phyloP scores from a whole-genome alignment of 2,329 filamentous ascomycete species.

The Colletotrichum plurivorum region DNA sequence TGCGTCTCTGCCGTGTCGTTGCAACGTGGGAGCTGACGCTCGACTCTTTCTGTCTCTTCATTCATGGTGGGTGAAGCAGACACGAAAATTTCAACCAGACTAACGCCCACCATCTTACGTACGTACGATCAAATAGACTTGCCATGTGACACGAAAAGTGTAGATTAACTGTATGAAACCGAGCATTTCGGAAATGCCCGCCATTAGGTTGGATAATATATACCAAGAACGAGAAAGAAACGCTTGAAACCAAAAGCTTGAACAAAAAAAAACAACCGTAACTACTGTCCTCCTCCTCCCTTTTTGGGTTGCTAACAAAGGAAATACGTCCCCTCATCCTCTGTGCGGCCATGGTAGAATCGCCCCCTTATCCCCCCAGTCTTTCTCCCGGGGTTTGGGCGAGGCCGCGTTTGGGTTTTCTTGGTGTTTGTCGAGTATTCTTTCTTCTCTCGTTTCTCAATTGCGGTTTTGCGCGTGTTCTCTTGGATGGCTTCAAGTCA shows the following conservation, averaged over 20 bases:
- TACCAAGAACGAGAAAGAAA: background rate
- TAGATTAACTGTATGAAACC: no score
- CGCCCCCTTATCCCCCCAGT: slow-evolving; percentile 26
- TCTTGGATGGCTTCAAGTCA: background rate
- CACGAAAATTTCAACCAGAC: no score
- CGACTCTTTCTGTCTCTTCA: no score
- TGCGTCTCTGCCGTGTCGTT: background rate
- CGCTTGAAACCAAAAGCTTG: background rate
- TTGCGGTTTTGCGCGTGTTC: background rate
- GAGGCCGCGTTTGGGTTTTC: slow-evolving; percentile 7
- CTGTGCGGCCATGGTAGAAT: slow-evolving; percentile 8
- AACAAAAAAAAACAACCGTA: background rate
- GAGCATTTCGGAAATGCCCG: no score
- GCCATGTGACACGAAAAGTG: no score
- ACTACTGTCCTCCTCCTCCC: background rate
- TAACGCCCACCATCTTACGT: no score
- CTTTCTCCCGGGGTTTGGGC: slow-evolving; percentile 34
- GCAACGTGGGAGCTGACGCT: no score
- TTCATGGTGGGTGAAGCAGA: no score
- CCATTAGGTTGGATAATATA: no score
- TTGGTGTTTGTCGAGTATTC: background rate
- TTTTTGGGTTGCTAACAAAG: slow-evolving; percentile 19
- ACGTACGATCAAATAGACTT: no score
- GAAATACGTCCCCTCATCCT: slow-evolving; percentile 34
- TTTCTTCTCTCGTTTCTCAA: background rate